Conservation (phyloP, 2,329 filamentous ascomycete species). For the Colletotrichum chlorophyti region DNA sequence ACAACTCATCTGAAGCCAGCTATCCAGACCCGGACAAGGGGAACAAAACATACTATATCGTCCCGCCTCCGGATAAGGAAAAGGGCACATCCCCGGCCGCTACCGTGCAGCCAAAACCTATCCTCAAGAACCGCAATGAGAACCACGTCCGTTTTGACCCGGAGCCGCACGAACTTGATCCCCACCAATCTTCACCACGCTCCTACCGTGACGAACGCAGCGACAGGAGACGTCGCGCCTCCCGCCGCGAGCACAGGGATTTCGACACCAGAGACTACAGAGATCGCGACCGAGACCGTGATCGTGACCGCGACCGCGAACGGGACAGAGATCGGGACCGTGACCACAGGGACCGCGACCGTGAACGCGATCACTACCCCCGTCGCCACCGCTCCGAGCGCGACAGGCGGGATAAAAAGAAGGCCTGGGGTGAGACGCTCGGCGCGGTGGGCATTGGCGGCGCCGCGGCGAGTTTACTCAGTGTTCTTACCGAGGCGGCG, state of each 20-base stretch:
- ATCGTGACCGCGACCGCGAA: conserved; percentile 37
- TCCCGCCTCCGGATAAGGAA: conserved; percentile 39
- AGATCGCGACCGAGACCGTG: conserved; percentile 46
- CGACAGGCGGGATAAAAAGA: conserved; percentile 47
- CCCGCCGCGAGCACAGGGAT: conserved; percentile 28
- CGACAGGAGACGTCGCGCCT: conserved; percentile 38
- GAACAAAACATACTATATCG: conserved; percentile 47
- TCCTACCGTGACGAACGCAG: conserved; percentile 39
- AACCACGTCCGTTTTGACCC: conserved; percentile 63
- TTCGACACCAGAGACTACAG: conserved; percentile 37
- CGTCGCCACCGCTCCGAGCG: conserved; percentile 38
- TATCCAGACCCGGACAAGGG: conserved; percentile 36
- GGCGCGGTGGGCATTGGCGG: conserved; percentile 66
- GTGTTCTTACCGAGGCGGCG: conserved; percentile 65
- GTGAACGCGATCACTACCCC: conserved; percentile 46
- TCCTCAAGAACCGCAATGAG: conserved; percentile 67
- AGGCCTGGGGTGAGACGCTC: conserved; percentile 59
- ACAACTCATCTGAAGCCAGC: conserved; percentile 34
- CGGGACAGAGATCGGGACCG: conserved; percentile 39
- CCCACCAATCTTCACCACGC: conserved; percentile 37
- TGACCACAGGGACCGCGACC: conserved; percentile 43
- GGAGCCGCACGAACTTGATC: conserved; percentile 52
- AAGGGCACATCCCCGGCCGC: conserved; percentile 40
- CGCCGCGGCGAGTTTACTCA: conserved; percentile 64
- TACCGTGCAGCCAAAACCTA: conserved; percentile 58